These are phyloP conservation scores for Chrysosporium keratinophilum DNA, from an alignment of 2,329 filamentous ascomycete genomes.

Conservation along the genomic window DNA sequence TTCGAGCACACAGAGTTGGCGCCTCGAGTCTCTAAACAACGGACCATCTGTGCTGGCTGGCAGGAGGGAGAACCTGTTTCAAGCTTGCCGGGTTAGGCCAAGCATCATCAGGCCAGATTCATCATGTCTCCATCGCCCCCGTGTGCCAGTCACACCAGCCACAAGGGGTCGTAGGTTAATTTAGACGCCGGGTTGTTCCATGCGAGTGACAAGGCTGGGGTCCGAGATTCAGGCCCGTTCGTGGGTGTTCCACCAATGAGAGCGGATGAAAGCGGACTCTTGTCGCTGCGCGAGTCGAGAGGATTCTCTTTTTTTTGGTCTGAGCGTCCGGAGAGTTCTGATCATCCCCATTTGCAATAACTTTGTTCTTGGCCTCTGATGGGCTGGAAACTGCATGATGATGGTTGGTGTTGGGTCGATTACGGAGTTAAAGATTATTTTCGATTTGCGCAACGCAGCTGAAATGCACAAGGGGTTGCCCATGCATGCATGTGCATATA, in stretches of 20 bases:
- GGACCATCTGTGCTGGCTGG: too few species aligned
- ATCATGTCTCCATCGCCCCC: background rate
- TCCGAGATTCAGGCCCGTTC: background rate
- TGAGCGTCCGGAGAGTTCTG: background rate
- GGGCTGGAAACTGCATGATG: too few species aligned
- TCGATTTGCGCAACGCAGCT: background rate
- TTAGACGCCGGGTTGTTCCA: background rate
- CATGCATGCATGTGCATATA: slow-evolving; percentile 1
- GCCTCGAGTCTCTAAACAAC: too few species aligned
- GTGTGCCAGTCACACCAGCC: background rate
- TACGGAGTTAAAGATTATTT: background rate
- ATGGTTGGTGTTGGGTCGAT: too few species aligned
- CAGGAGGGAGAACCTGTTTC: background rate
- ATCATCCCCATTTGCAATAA: too few species aligned
- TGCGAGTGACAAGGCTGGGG: background rate
- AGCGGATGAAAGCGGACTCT: too few species aligned
- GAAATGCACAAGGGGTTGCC: background rate
- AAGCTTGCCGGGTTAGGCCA: background rate
- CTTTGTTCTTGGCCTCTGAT: too few species aligned
- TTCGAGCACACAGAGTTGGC: too few species aligned
- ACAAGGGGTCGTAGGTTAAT: background rate
- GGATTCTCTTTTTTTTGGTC: background rate
- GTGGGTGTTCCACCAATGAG: too few species aligned
- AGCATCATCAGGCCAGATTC: background rate
- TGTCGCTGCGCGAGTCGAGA: too few species aligned